Evolutionary conservation across 192 early-diverging fungal species (phyloP).

Genomic region (Linnemannia zychae): DNA sequence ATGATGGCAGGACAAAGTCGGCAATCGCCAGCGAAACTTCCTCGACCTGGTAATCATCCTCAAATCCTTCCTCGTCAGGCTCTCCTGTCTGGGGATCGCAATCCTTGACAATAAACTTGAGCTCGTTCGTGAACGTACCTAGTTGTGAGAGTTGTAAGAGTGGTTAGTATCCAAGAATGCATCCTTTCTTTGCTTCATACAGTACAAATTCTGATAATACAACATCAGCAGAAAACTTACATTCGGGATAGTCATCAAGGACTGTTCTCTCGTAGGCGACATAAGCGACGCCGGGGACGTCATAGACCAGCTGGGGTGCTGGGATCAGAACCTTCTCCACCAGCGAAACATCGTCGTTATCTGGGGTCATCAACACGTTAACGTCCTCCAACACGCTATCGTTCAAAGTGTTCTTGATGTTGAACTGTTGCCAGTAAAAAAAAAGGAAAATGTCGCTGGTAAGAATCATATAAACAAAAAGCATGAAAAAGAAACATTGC

Average conservation of each 20-base stretch:
- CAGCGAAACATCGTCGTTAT: constrained; percentile 71
- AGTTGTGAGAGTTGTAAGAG: constrained; percentile 1
- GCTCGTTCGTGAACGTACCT: constrained; percentile 86
- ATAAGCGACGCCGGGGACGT: constrained; percentile 84
- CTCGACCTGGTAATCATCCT: constrained; percentile 96
- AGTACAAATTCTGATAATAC: neutral
- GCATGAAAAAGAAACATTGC: constrained; percentile 4
- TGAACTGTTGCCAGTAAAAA: constrained; percentile 69
- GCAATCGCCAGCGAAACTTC: constrained; percentile 85
- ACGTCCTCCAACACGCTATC: constrained; percentile 95
- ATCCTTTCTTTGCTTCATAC: neutral
- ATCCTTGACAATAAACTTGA: constrained; percentile 94
- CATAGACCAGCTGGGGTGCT: constrained; percentile 80
- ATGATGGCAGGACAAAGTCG: constrained; percentile 93
- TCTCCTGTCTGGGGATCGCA: constrained; percentile 95
- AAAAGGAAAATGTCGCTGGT: constrained; percentile 2
- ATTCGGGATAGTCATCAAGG: constrained; percentile 68
- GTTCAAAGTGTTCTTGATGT: constrained; percentile 94
- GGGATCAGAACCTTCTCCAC: constrained; percentile 80
- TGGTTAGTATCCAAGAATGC: constrained; percentile 3
- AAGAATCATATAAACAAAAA: neutral
- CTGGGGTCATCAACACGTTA: constrained; percentile 82
- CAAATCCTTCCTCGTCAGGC: constrained; percentile 93
- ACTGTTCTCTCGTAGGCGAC: constrained; percentile 85
- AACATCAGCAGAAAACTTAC: constrained; percentile 50